Conservation (phyloP, 345 rosid genomes). For the Trapa incisa region DNA sequence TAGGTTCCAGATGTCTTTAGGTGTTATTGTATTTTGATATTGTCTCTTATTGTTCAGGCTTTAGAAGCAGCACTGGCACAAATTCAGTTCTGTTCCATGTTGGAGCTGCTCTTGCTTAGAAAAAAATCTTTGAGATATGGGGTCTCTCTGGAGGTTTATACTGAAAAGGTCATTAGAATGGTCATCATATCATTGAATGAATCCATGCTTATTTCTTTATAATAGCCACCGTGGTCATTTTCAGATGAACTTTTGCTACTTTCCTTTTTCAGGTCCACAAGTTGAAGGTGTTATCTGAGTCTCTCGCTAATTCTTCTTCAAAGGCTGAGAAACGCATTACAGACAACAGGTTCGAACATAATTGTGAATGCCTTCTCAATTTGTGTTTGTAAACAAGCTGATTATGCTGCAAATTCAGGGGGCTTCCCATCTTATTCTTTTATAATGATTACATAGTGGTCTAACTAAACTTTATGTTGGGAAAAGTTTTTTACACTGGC, state of each 20-base stretch:
- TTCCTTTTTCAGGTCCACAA: slow-evolving; percentile 50
- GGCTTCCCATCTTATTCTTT: background rate
- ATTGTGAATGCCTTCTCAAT: background rate
- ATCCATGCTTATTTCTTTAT: background rate
- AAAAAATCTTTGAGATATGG: slow-evolving; percentile 55
- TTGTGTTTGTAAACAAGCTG: background rate
- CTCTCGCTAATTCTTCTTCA: slow-evolving; percentile 56
- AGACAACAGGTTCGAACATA: slow-evolving; percentile 54
- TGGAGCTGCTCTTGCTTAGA: slow-evolving; percentile 58
- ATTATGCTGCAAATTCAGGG: background rate
- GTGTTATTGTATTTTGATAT: slow-evolving; percentile 2
- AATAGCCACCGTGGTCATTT: background rate
- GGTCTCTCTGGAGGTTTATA: slow-evolving; percentile 47
- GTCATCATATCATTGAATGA: background rate
- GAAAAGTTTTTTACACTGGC: background rate
- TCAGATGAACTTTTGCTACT: background rate
- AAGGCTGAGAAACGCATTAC: slow-evolving; percentile 69
- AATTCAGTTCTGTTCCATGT: slow-evolving; percentile 42
- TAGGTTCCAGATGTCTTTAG: background rate
- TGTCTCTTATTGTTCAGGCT: slow-evolving; percentile 32
- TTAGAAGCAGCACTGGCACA: slow-evolving; percentile 46
- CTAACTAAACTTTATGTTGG: background rate
- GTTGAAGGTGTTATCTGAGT: slow-evolving; percentile 70
- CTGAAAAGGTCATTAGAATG: slow-evolving; percentile 41
- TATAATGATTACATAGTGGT: background rate